phyloP scores from a whole-genome alignment of 176 grass and related monocot genomes.

The Aegilops bicornis region DNA sequence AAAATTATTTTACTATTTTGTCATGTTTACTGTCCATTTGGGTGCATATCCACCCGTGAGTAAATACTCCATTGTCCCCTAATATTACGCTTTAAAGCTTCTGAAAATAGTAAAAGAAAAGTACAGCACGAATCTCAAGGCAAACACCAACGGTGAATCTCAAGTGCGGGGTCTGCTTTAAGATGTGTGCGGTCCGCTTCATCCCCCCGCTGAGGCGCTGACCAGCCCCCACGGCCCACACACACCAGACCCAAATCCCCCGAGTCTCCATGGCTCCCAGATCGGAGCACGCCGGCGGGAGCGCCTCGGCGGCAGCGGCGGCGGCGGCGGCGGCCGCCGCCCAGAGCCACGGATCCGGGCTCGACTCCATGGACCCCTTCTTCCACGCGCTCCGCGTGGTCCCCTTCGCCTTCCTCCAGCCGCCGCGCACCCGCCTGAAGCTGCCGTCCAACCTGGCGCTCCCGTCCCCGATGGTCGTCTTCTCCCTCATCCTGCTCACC shows the following conservation, averaged over 20 bases:
- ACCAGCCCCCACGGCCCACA: neutral
- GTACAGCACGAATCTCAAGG: too few relatives aligned
- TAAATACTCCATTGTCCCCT: too few relatives aligned
- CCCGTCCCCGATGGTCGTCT: constrained; percentile 78
- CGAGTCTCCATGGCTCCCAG: constrained; percentile 35
- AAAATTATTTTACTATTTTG: too few relatives aligned
- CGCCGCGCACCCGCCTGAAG: constrained; percentile 83
- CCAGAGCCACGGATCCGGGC: constrained; percentile 34
- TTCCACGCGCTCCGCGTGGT: constrained; percentile 62
- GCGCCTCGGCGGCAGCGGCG: constrained; percentile 7
- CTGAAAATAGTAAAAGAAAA: too few relatives aligned
- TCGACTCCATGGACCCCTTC: constrained; percentile 66
- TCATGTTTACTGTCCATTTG: too few relatives aligned
- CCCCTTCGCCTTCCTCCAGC: constrained; percentile 83
- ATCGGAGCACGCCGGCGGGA: constrained; percentile 46
- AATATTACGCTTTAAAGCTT: too few relatives aligned
- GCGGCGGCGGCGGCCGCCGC: neutral
- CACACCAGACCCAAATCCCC: neutral
- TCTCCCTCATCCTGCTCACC: constrained; percentile 83
- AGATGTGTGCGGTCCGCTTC: too few relatives aligned
- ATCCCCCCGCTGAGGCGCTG: too few relatives aligned
- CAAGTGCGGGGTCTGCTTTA: too few relatives aligned
- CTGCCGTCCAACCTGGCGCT: constrained; percentile 76
- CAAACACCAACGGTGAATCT: too few relatives aligned
- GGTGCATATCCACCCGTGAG: too few relatives aligned